These are phyloP conservation scores for Penicillium antarcticum DNA, from an alignment of 495 filamentous ascomycete species.

Conservation along the genomic window DNA sequence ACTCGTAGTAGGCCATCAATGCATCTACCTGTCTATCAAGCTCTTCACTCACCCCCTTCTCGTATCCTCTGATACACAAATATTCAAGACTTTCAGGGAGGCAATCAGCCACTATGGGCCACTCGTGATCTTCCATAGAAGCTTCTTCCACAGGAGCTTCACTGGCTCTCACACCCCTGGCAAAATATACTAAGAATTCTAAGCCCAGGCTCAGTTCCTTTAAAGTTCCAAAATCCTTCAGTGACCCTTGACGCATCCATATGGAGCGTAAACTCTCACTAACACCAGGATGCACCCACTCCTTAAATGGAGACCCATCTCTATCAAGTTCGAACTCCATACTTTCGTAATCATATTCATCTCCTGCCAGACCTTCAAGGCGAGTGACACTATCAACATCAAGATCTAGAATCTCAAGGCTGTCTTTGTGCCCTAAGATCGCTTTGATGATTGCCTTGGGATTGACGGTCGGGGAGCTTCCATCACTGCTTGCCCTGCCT, in stretches of 20 bases:
- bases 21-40: conserved; percentile 19
- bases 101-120: conserved; percentile 6
- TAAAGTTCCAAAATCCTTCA: conserved; percentile 20
- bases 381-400: conserved; percentile 13
- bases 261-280: neutral
- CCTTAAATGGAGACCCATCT: neutral
- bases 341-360: neutral
- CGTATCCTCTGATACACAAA: conserved; percentile 25
- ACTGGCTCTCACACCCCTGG: conserved; percentile 5
- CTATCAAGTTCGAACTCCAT: neutral
- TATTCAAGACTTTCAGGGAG: conserved; percentile 24
- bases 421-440: conserved; percentile 18
- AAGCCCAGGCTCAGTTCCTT: conserved; percentile 22
- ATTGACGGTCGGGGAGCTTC: conserved; percentile 8
- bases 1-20: conserved; percentile 8
- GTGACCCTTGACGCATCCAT: neutral
- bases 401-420: conserved; percentile 24
- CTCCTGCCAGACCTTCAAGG: neutral
- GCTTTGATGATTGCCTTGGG: conserved; percentile 21
- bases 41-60: conserved; percentile 7
- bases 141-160: too few relatives aligned
- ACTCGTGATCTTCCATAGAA: too few relatives aligned
- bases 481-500: conserved; percentile 10
- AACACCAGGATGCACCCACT: rapidly evolving
- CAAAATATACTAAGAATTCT: conserved; percentile 22